These are phyloP conservation scores for Strigomonas oncopelti DNA, from an alignment of 208 protist species.

Conservation along the genomic window DNA sequence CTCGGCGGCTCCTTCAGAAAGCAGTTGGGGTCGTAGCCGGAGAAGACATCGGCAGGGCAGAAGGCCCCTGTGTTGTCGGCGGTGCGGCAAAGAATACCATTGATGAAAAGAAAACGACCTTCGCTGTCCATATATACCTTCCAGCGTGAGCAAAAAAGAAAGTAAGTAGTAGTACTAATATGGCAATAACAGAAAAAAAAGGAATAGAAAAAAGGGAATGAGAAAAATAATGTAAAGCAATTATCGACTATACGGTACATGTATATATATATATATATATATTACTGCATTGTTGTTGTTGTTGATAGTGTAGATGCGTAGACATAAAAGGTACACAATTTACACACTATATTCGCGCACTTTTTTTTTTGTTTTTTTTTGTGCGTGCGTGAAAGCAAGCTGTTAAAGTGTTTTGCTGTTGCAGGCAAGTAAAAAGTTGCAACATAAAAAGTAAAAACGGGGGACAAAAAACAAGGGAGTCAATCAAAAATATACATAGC, in stretches of 20 bases:
- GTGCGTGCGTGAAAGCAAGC: background rate
- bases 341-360: no score
- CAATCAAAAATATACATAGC: no score
- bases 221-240: background rate
- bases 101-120: constrained; percentile 60
- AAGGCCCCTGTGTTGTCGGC: constrained; percentile 47
- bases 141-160: background rate
- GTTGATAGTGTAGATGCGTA: no score
- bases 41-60: constrained; percentile 66
- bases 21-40: constrained; percentile 21
- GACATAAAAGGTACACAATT: no score
- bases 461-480: no score
- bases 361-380: constrained; percentile 2
- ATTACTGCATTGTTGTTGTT: no score
- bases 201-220: constrained; percentile 15
- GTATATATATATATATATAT: no score
- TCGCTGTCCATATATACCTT: no score
- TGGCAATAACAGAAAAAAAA: constrained; percentile 11
- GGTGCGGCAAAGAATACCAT: constrained; percentile 65
- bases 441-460: no score
- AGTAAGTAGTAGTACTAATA: constrained; percentile 4
- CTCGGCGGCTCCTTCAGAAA: no score
- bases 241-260: no score
- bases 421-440: no score
- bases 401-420: background rate